Percentiles rank a stretch among this genome's conserved stretches.
Evolutionary conservation across 441 rosid genomes (phyloP).

Genomic region (Aquilaria agallochum): DNA sequence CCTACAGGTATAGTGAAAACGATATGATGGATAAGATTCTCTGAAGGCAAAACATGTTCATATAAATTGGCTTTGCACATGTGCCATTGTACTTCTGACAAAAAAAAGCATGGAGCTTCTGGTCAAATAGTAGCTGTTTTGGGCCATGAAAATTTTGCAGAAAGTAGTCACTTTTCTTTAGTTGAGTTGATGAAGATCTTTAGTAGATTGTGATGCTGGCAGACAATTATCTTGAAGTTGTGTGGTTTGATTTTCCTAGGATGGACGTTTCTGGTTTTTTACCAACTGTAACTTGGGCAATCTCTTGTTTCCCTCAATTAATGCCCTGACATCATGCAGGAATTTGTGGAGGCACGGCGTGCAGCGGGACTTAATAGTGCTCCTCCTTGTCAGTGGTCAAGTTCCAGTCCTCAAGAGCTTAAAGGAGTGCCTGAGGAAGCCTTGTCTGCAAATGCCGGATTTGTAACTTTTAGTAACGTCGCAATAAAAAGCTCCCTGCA

Average conservation of each 20-base stretch:
- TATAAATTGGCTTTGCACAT: no score
- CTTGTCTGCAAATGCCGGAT: constrained; percentile 86
- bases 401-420: constrained; percentile 65
- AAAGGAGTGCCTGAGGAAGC: constrained; percentile 73
- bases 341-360: constrained; percentile 91
- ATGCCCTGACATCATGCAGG: constrained; percentile 35
- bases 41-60: no score
- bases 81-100: no score
- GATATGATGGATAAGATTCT: no score
- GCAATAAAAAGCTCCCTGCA: constrained; percentile 6
- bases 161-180: no score
- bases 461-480: constrained; percentile 83
- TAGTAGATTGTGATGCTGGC: no score
- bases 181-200: no score
- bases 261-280: neutral
- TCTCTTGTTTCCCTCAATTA: constrained; percentile 8
- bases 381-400: constrained; percentile 87
- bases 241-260: no score
- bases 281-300: neutral
- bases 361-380: constrained; percentile 75
- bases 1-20: constrained; percentile 54
- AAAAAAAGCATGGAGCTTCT: no score
- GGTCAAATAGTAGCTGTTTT: no score
- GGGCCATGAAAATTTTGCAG: no score
- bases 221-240: no score